Conservation (phyloP, 208 protist species). For the Blechomonas ayalai region DNA sequence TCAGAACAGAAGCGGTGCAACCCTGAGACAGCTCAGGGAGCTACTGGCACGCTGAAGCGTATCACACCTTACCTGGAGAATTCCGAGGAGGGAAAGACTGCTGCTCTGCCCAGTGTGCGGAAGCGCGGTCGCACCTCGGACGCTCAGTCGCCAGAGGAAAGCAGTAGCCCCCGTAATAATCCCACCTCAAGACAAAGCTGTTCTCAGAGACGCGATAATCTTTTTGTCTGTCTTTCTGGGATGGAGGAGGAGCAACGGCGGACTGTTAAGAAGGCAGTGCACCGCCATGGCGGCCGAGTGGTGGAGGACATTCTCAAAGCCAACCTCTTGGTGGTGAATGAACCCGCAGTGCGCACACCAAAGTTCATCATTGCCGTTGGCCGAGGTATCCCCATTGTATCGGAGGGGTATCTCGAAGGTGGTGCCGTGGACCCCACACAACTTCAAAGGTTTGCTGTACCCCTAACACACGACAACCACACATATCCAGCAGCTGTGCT, state of each 20-base stretch:
- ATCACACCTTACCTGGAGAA: too few relatives aligned
- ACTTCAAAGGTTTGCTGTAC: slow-evolving; percentile 22
- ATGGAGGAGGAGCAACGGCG: slow-evolving; percentile 41
- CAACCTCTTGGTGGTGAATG: slow-evolving; percentile 49
- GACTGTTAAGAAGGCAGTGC: slow-evolving; percentile 27
- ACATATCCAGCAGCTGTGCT: slow-evolving; percentile 41
- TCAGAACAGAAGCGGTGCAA: too few relatives aligned
- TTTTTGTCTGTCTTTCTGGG: slow-evolving; percentile 51
- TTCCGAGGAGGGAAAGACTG: too few relatives aligned
- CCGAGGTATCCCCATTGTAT: slow-evolving; percentile 66
- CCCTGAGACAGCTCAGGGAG: too few relatives aligned
- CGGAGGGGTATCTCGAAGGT: slow-evolving; percentile 27
- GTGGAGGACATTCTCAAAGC: slow-evolving; percentile 52
- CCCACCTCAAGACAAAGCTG: not conserved
- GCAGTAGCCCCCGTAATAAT: not conserved
- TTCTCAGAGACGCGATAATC: not conserved
- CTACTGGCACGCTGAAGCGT: too few relatives aligned
- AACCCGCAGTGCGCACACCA: slow-evolving; percentile 62
- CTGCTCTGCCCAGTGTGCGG: not conserved
- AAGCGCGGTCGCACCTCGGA: slow-evolving; percentile 1
- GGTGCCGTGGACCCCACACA: slow-evolving; percentile 5
- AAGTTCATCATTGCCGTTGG: slow-evolving; percentile 83
- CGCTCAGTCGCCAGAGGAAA: not conserved
- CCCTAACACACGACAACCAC: slow-evolving; percentile 32
- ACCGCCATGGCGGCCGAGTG: slow-evolving; percentile 18